phyloP scores from a whole-genome alignment of 2,329 filamentous ascomycete genomes.

The Aspergillus proliferans region DNA sequence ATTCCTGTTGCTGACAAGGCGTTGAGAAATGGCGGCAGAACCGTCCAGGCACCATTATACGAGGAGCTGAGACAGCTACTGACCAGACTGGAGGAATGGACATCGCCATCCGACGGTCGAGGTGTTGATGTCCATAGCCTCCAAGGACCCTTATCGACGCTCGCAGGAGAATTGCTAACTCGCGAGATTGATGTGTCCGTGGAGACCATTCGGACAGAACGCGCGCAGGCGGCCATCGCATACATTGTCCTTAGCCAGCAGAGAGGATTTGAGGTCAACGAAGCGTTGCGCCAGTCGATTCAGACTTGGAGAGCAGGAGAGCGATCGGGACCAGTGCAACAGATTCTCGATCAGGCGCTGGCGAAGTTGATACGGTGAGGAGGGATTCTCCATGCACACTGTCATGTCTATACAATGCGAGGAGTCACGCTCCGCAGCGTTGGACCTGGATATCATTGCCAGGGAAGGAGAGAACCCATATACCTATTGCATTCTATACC shows the following conservation, averaged over 20 bases:
- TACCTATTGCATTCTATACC: not conserved
- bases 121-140: conserved; percentile 18
- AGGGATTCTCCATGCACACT: not conserved
- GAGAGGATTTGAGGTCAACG: conserved; percentile 13
- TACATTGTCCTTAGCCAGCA: conserved; percentile 25
- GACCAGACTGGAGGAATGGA: conserved; percentile 21
- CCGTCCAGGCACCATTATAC: conserved; percentile 30
- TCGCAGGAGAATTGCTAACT: conserved; percentile 26
- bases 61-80: conserved; percentile 30
- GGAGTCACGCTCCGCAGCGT: too few species aligned
- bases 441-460: too few species aligned
- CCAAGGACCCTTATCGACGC: conserved; percentile 18
- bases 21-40: conserved; percentile 26
- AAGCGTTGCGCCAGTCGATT: conserved; percentile 18
- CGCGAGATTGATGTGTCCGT: conserved; percentile 29
- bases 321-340: conserved; percentile 33
- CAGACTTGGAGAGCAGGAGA: conserved; percentile 33
- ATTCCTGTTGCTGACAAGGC: conserved; percentile 24
- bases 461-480: not conserved
- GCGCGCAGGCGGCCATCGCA: conserved; percentile 29
- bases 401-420: not conserved
- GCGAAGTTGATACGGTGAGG: conserved; percentile 3
- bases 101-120: conserved; percentile 8
- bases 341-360: conserved; percentile 28
- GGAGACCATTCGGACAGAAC: conserved; percentile 32